These are phyloP conservation scores for Xylaria flabelliformis DNA, from an alignment of 495 filamentous ascomycete species.

Conservation along the genomic window DNA sequence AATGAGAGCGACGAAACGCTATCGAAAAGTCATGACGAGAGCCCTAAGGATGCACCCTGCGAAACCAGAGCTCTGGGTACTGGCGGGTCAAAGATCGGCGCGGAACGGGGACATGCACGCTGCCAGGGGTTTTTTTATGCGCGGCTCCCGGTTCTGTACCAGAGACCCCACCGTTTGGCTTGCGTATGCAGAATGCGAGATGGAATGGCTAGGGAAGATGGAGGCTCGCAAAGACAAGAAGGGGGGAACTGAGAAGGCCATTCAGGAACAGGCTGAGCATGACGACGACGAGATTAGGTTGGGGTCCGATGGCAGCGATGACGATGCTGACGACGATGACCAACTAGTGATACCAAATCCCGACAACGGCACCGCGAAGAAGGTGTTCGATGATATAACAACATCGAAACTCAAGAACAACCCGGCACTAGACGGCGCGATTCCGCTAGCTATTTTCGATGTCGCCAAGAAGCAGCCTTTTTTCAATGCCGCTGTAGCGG, in stretches of 20 bases:
- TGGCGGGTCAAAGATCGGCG: conserved; percentile 80
- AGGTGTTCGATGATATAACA: conserved; percentile 64
- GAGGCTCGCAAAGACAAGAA: conserved; percentile 74
- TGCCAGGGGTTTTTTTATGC: conserved; percentile 81
- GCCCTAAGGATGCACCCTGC: conserved; percentile 84
- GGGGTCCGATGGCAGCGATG: conserved; percentile 49
- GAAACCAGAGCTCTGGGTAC: conserved; percentile 84
- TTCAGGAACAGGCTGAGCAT: conserved; percentile 51
- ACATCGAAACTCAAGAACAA: conserved; percentile 70
- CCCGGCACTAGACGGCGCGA: conserved; percentile 85
- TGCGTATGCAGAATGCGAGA: conserved; percentile 89
- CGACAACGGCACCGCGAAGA: conserved; percentile 38
- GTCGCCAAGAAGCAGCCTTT: conserved; percentile 79
- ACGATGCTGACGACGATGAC: conserved; percentile 39
- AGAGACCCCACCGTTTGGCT: conserved; percentile 75
- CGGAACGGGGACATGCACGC: conserved; percentile 81
- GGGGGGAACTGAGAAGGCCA: conserved; percentile 46
- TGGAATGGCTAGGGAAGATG: conserved; percentile 87
- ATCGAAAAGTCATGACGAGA: conserved; percentile 75
- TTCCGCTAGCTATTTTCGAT: conserved; percentile 92
- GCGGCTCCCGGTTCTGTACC: conserved; percentile 87
- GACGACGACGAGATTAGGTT: conserved; percentile 49
- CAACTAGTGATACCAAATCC: conserved; percentile 52
- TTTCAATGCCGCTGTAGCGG: conserved; percentile 65
- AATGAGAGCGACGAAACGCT: conserved; percentile 79